Base-by-base conservation (phyloP, 345 rosid genomes). In the Eucalyptus sp. region DNA sequence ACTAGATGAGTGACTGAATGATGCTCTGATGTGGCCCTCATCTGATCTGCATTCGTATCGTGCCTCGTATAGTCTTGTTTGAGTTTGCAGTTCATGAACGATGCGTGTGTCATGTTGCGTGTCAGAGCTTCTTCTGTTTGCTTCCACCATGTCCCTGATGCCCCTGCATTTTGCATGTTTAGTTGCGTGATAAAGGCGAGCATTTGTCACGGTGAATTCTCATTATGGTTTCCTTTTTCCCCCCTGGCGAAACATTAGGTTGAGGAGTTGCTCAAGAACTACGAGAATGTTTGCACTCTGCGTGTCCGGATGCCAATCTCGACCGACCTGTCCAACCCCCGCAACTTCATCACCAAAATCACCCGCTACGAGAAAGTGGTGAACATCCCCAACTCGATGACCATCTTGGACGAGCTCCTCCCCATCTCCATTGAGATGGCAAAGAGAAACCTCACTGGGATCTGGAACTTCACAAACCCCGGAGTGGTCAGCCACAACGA, bases 241-340 rank as follows among this genome's bases (percentile, higher is more conserved):
- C 24, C 16, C 86, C 5, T 66, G 62, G 44, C 66, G 29, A 86
- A n/a, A 37, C 29, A 18, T 20, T 33, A 96, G 98, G 98, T 95
- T 50, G 99, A 97, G 88, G 98, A 97, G 71, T 83, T 97, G 93
- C 96, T 97, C 49, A 93, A 93, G 91, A 96, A 97, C 89, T 97
- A 94, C 71, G 96, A 96, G 64, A 97, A 97, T 76, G 99, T 97
- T 20, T 97, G 98, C 88, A 97, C 97, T 6, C 87, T 97, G 87
- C 94, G 98, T 15, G 99, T 96, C n/a, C 92, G 98, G 84, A 97
- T 97, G 99, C 99, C 99, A 4, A 96, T 97, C 89, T 97, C 97
- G 3, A 93, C 98, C 5, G 98, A 97, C 90, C 92, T 97, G 49
- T 62, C 96, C 41, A 96, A 97, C 90, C 98, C 98, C 13, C 95